Percentiles rank a stretch among this genome's conserved stretches.
Conservation (phyloP, 2,329 filamentous ascomycete genomes). For the Colletotrichum lupini region DNA sequence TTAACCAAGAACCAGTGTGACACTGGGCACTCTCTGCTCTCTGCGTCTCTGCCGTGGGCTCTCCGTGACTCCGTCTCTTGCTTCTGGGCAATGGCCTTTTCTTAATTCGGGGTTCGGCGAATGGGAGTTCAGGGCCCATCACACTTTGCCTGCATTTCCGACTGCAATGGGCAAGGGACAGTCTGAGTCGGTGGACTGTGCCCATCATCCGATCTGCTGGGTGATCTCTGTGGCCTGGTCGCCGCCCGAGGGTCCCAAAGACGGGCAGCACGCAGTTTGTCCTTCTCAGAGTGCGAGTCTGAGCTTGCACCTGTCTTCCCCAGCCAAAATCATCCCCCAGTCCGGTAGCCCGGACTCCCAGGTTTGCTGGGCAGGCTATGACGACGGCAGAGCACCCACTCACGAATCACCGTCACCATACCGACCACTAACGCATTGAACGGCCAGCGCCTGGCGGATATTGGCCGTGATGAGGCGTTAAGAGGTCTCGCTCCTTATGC, state of each 20-base stretch:
- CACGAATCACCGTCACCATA: constrained; percentile 12
- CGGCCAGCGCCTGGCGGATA: constrained; percentile 1
- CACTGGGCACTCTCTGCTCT: not conserved
- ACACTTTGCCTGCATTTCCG: constrained; percentile 14
- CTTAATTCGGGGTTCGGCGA: constrained; percentile 24
- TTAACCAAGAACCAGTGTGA: not conserved
- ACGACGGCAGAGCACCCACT: constrained; percentile 22
- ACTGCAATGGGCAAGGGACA: constrained; percentile 27
- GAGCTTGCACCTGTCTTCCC: not conserved
- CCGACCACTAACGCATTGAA: constrained; percentile 11
- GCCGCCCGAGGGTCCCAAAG: not conserved
- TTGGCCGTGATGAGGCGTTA: not conserved
- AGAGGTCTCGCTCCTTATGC: not conserved
- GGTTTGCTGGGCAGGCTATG: constrained; percentile 11
- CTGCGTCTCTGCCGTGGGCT: not conserved
- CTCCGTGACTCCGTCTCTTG: not conserved
- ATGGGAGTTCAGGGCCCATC: constrained; percentile 2
- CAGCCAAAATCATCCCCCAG: not conserved
- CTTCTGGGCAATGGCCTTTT: not conserved
- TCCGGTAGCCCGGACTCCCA: constrained; percentile 9
- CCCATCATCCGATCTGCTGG: constrained; percentile 34
- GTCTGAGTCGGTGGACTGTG: constrained; percentile 34
- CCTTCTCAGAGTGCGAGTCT: not conserved
- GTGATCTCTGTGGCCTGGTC: constrained; percentile 28
- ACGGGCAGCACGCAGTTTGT: not conserved